Percentiles rank a stretch among this genome's conserved stretches.
Evolutionary conservation across 768 basidiomycete species (phyloP).

Genomic region (Lactifluus subvellereus): DNA sequence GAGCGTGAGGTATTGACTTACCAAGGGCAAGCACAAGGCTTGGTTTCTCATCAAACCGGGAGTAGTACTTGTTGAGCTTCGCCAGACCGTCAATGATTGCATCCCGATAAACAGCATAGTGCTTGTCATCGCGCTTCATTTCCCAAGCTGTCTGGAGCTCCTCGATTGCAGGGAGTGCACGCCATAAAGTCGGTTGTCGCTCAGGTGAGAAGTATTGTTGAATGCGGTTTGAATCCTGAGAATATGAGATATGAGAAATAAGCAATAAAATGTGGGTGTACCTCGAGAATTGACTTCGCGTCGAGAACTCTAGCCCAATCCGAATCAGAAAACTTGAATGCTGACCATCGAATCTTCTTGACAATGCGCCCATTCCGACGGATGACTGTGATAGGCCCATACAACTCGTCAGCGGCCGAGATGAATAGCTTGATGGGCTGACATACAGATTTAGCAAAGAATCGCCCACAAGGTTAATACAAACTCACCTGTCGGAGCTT

Average conservation of each 20-base stretch:
- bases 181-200: conserved; percentile 26
- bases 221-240: conserved; percentile 26
- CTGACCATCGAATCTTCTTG: background rate
- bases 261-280: no score
- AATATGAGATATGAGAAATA: background rate
- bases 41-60: background rate
- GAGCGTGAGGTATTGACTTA: background rate
- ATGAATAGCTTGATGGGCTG: conserved; percentile 3
- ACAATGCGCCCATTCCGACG: background rate
- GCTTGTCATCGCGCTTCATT: background rate
- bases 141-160: no score
- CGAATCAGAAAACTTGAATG: background rate
- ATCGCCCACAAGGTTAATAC: no score
- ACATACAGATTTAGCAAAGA: no score
- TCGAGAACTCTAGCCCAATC: background rate
- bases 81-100: conserved; percentile 21
- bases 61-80: conserved; percentile 24
- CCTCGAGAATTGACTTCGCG: no score
- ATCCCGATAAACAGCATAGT: conserved; percentile 23
- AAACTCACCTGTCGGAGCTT: background rate
- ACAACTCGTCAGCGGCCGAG: background rate
- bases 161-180: no score
- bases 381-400: background rate
- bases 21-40: background rate
- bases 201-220: conserved; percentile 31